These are phyloP conservation scores for Aspergillus indologenus DNA, from an alignment of 495 filamentous ascomycete genomes.

Conservation along the genomic window DNA sequence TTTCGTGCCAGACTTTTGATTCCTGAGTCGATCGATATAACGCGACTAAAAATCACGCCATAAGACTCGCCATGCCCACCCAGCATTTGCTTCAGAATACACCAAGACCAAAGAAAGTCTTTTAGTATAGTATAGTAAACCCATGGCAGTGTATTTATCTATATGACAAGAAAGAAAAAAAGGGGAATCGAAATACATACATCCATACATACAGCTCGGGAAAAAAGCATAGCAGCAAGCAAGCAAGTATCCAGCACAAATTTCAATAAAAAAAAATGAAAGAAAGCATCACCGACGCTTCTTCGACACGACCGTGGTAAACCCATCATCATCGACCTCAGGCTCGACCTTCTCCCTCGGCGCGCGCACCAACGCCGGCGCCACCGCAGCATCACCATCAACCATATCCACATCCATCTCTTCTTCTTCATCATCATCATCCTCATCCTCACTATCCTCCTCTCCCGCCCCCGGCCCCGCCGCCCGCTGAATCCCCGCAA, in stretches of 20 bases:
- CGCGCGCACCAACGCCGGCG: constrained; percentile 56
- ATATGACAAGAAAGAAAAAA: constrained; percentile 10
- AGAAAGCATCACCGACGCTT: constrained; percentile 48
- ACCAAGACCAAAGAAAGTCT: not conserved
- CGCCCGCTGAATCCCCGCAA: constrained; percentile 53
- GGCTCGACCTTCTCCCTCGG: constrained; percentile 65
- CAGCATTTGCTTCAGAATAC: not conserved
- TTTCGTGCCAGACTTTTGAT: constrained; percentile 17
- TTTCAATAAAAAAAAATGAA: not conserved
- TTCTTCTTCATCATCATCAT: constrained; percentile 54
- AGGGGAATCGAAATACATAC: constrained; percentile 3
- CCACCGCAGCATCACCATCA: constrained; percentile 71
- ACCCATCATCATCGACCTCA: constrained; percentile 90
- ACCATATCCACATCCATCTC: constrained; percentile 49
- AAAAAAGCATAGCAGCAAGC: too few species aligned
- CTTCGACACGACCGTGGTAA: constrained; percentile 81
- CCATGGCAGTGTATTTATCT: constrained; percentile 10
- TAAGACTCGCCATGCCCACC: not conserved
- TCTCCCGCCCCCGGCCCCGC: constrained; percentile 58
- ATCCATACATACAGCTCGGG: not conserved
- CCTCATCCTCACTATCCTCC: constrained; percentile 57
- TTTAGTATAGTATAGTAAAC: not conserved
- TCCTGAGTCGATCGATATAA: constrained; percentile 25
- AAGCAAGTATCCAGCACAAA: too few species aligned
- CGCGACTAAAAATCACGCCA: not conserved